phyloP scores from a whole-genome alignment of 176 grass and related monocot species.

The Rhynchospora tenuis region DNA sequence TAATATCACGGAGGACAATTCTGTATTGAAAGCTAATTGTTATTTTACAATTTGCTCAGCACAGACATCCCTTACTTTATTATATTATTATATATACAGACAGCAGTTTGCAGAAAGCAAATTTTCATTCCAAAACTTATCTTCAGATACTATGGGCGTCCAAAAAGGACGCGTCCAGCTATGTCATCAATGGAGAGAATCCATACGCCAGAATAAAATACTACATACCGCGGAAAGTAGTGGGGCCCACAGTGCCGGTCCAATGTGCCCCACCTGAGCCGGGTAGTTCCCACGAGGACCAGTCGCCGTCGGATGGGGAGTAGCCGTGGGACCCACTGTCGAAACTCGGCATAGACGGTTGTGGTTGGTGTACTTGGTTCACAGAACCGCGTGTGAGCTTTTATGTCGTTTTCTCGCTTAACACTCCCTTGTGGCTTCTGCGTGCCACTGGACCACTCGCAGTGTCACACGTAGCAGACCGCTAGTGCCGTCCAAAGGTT shows the following conservation, averaged over 20 bases:
- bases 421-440: not conserved
- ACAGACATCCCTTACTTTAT: not conserved
- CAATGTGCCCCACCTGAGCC: not conserved
- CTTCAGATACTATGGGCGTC: not conserved
- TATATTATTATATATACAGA: not conserved
- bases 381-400: not conserved
- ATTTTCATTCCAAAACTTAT: not conserved
- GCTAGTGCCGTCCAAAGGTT: not conserved
- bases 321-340: not conserved
- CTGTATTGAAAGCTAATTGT: not conserved
- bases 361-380: slow-evolving; percentile 13
- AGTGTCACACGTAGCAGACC: not conserved
- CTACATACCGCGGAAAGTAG: not conserved
- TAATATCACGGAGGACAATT: not conserved
- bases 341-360: not conserved
- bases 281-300: slow-evolving; percentile 7
- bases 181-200: not conserved
- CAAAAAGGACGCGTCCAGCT: not conserved
- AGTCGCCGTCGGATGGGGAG: not conserved
- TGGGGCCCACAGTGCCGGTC: not conserved
- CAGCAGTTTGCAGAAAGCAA: not conserved
- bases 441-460: not conserved
- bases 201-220: no score
- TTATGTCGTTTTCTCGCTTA: not conserved
- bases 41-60: not conserved